A percentile compares a stretch with the other conserved stretches of the same genome.
These are phyloP conservation scores for Neonectria coccinea DNA, from an alignment of 2,329 filamentous ascomycete genomes.

Conservation along the genomic window DNA sequence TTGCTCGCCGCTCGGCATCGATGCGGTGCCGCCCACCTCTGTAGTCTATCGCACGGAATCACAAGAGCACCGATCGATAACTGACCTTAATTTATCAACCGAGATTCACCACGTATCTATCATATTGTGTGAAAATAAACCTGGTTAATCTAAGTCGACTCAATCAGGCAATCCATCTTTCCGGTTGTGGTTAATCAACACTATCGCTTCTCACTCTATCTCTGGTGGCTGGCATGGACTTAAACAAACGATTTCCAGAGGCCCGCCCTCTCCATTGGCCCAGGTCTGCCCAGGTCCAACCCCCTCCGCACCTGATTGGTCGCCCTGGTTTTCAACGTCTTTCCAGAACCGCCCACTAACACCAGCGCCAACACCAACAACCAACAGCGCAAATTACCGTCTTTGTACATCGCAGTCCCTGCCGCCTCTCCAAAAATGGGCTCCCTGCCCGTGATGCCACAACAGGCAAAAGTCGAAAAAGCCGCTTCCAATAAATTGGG, in stretches of 20 bases:
- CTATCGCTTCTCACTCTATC: slow-evolving; percentile 1
- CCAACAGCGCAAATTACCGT: background rate
- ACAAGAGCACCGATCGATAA: background rate
- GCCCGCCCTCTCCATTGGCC: slow-evolving; percentile 37
- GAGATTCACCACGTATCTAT: background rate
- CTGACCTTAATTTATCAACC: background rate
- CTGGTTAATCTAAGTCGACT: background rate
- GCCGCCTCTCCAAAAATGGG: background rate
- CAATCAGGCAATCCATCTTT: background rate
- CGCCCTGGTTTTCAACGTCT: slow-evolving; percentile 39
- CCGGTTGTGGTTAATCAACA: slow-evolving; percentile 2
- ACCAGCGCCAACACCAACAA: background rate
- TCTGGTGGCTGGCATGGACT: background rate
- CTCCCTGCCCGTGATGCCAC: slow-evolving; percentile 6
- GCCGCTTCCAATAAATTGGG: background rate
- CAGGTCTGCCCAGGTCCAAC: slow-evolving; percentile 22
- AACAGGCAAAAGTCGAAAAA: background rate
- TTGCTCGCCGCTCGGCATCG: background rate
- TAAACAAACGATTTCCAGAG: slow-evolving; percentile 7
- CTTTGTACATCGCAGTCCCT: background rate
- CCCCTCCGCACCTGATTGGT: slow-evolving; percentile 34
- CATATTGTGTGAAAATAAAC: background rate
- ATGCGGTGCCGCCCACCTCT: background rate
- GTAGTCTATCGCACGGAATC: background rate
- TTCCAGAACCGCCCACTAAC: slow-evolving; percentile 7